Conservation (phyloP, 1,284 basidiomycete genomes). For the Ganoderma lingzhi region DNA sequence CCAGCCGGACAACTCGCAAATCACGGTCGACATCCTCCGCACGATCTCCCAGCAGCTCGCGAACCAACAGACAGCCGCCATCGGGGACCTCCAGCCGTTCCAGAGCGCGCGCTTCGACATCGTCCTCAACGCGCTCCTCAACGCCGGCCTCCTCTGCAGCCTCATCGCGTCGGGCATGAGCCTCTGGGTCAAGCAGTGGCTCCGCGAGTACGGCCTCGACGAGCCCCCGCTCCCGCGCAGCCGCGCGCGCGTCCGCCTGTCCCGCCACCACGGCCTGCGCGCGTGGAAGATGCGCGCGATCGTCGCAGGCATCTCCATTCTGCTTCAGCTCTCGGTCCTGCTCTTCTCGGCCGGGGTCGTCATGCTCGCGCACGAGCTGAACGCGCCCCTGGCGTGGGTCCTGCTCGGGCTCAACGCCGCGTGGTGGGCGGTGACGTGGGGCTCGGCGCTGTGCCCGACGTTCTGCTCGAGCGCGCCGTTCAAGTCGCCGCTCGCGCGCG, state of each 20-base stretch:
- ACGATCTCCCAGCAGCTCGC: slow-evolving; percentile 14
- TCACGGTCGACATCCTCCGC: slow-evolving; percentile 9
- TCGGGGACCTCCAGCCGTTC: not conserved
- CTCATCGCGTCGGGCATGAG: slow-evolving; percentile 23
- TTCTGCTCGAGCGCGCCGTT: slow-evolving; percentile 15
- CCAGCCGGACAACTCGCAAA: slow-evolving; percentile 8
- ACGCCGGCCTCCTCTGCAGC: slow-evolving; percentile 22
- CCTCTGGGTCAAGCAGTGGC: slow-evolving; percentile 24
- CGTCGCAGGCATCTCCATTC: slow-evolving; percentile 21
- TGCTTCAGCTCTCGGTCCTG: slow-evolving; percentile 23
- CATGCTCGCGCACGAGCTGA: slow-evolving; percentile 16
- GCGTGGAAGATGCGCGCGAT: slow-evolving; percentile 15
- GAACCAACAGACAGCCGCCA: not conserved
- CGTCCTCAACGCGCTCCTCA: slow-evolving; percentile 14
- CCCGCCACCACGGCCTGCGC: slow-evolving; percentile 14
- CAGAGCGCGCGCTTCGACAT: slow-evolving; percentile 13
- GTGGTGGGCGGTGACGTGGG: slow-evolving; percentile 18
- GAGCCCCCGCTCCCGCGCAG: slow-evolving; percentile 11
- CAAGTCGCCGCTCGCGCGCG: slow-evolving; percentile 20
- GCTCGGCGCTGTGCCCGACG: slow-evolving; percentile 18
- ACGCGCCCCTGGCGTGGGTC: slow-evolving; percentile 17
- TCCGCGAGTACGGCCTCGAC: slow-evolving; percentile 20
- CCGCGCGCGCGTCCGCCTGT: slow-evolving; percentile 13
- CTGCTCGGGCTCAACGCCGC: not conserved
- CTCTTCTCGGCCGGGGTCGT: slow-evolving; percentile 22